A percentile compares a stretch with the other conserved stretches of the same genome.
Conservation (phyloP, 352 stramenopile species). For the Phytopythium montanum region DNA sequence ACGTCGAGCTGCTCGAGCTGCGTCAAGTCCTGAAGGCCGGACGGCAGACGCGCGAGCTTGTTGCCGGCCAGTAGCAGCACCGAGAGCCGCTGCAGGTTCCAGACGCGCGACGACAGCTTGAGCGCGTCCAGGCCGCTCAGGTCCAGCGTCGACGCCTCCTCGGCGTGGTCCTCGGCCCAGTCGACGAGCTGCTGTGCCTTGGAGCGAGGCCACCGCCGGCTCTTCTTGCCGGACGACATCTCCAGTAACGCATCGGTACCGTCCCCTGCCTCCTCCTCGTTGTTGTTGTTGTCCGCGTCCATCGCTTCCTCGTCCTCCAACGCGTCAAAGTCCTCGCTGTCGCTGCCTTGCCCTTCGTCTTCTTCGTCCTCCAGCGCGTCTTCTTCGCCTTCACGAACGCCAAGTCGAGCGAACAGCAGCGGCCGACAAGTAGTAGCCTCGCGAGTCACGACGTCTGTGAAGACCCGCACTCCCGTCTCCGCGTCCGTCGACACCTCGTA, state of each 20-base stretch:
- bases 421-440: slow-evolving; percentile 37
- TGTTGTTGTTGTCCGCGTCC: slow-evolving; percentile 18
- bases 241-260: slow-evolving; percentile 19
- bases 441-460: slow-evolving; percentile 37
- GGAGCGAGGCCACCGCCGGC: slow-evolving; percentile 45
- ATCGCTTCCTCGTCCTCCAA: slow-evolving; percentile 23
- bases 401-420: slow-evolving; percentile 28
- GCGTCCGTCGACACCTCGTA: slow-evolving; percentile 38
- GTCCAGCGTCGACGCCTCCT: slow-evolving; percentile 27
- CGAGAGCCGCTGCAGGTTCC: slow-evolving; percentile 52
- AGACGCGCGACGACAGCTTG: slow-evolving; percentile 62
- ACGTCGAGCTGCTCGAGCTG: slow-evolving; percentile 52
- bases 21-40: slow-evolving; percentile 64
- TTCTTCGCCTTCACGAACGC: slow-evolving; percentile 19
- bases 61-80: slow-evolving; percentile 48
- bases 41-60: slow-evolving; percentile 53
- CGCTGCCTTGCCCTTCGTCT: slow-evolving; percentile 18
- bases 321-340: slow-evolving; percentile 38
- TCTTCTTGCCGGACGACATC: slow-evolving; percentile 9
- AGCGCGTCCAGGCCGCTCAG: slow-evolving; percentile 47
- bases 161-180: slow-evolving; percentile 32
- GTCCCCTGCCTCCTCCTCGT: slow-evolving; percentile 16
- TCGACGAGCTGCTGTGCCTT: slow-evolving; percentile 58
- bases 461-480: slow-evolving; percentile 33
- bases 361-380: slow-evolving; percentile 16